Percentiles rank a stretch among this genome's conserved stretches.
These are phyloP conservation scores for Pleomassaria siparia DNA, from an alignment of 2,329 filamentous ascomycete genomes.

Conservation along the genomic window DNA sequence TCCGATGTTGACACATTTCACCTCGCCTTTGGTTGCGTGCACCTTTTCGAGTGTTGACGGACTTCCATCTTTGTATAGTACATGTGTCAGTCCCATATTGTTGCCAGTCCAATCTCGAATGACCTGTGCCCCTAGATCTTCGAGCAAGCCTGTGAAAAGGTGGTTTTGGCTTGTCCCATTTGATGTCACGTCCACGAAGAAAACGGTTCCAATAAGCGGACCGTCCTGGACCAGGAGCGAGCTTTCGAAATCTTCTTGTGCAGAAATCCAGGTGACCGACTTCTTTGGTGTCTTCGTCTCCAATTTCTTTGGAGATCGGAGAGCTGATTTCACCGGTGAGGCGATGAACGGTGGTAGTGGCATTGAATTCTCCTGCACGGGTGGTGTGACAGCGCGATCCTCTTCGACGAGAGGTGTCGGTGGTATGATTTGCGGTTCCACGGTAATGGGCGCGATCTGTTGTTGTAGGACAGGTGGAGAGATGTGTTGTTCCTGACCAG, in stretches of 20 bases:
- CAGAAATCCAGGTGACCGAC: slow-evolving; percentile 33
- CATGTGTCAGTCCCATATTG: slow-evolving; percentile 75
- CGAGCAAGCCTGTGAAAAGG: slow-evolving; percentile 77
- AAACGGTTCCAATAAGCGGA: slow-evolving; percentile 62
- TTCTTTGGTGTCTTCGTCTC: slow-evolving; percentile 40
- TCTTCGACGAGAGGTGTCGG: neutral
- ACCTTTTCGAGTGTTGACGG: slow-evolving; percentile 81
- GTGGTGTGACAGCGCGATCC: neutral
- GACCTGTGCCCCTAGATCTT: slow-evolving; percentile 78
- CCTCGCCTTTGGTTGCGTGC: slow-evolving; percentile 67
- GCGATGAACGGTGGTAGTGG: neutral
- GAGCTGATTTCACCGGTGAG: slow-evolving; percentile 22
- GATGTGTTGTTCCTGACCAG: neutral
- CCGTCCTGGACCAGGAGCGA: slow-evolving; percentile 26
- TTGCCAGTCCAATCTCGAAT: slow-evolving; percentile 66
- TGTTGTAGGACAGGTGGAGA: neutral
- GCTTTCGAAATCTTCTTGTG: slow-evolving; percentile 20
- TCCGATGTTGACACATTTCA: slow-evolving; percentile 82
- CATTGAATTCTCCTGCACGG: neutral
- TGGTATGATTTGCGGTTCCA: neutral
- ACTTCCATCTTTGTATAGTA: slow-evolving; percentile 86
- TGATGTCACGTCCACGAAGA: slow-evolving; percentile 80
- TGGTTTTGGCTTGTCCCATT: slow-evolving; percentile 71
- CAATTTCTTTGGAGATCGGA: slow-evolving; percentile 40
- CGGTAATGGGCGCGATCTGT: neutral